Evolutionary conservation across 73 alveolate genomes (phyloP).

Genomic region (Stentor roeselii): DNA sequence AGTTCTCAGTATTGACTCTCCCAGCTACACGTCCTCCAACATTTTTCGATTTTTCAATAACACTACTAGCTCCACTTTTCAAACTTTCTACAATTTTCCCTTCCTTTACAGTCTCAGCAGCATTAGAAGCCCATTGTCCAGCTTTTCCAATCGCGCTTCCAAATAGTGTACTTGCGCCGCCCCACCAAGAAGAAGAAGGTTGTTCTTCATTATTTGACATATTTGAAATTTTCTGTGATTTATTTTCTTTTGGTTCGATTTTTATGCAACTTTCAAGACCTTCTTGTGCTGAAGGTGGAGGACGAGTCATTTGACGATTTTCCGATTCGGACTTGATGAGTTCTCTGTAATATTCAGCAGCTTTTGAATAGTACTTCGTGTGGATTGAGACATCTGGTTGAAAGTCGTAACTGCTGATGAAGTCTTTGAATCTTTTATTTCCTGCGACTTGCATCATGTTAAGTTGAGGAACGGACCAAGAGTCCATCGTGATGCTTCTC

Average conservation of each 20-base stretch:
- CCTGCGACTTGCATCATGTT: conserved; percentile 88
- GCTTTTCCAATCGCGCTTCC: not conserved
- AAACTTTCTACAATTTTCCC: not conserved
- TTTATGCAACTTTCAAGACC: not conserved
- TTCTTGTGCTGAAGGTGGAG: not conserved
- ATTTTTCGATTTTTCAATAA: conserved; percentile 17
- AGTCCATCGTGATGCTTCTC: conserved; percentile 80
- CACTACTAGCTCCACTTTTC: conserved; percentile 19
- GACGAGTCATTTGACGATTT: not conserved
- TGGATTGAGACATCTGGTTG: not conserved
- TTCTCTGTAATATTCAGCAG: conserved; percentile 77
- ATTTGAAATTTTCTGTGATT: not conserved
- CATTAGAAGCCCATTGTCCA: conserved; percentile 25
- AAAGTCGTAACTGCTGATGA: conserved; percentile 39
- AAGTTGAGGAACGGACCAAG: conserved; percentile 82
- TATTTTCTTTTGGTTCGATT: not conserved
- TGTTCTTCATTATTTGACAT: not conserved
- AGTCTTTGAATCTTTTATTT: conserved; percentile 75
- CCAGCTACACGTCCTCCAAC: conserved; percentile 19
- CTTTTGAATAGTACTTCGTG: conserved; percentile 61
- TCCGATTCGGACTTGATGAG: conserved; percentile 18
- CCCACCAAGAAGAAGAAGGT: not conserved
- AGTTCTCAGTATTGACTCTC: not conserved
- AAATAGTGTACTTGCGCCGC: not conserved
- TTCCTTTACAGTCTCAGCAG: conserved; percentile 17